Evolutionary conservation across 805 yeast genomes (phyloP).

Genomic region (Cyberlindnera bimundalis): DNA sequence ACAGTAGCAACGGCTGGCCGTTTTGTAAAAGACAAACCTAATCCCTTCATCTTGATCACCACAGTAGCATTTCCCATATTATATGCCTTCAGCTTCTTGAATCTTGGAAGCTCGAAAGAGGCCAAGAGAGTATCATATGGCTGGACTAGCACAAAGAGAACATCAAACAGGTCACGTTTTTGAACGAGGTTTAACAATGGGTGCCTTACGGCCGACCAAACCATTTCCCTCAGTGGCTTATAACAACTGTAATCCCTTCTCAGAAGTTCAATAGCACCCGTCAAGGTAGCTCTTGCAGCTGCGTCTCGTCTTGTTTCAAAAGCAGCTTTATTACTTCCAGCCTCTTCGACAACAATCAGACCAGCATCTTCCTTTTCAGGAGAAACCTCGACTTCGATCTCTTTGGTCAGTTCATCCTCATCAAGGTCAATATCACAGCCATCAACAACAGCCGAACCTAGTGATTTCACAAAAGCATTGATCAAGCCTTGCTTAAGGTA

Average conservation of each 20-base stretch:
- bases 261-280: conserved; percentile 63
- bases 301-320: conserved; percentile 58
- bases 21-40: conserved; percentile 22
- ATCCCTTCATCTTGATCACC: conserved; percentile 54
- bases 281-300: conserved; percentile 58
- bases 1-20: conserved; percentile 3
- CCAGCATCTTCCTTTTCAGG: conserved; percentile 31
- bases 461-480: conserved; percentile 42
- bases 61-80: conserved; percentile 50
- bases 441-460: conserved; percentile 65
- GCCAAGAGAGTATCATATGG: conserved; percentile 62
- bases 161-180: conserved; percentile 58
- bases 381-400: conserved; percentile 11
- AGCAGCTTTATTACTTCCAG: conserved; percentile 36
- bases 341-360: conserved; percentile 56
- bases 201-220: conserved; percentile 72
- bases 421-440: conserved; percentile 58
- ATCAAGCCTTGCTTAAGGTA: conserved; percentile 50
- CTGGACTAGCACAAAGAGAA: conserved; percentile 62
- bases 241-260: conserved; percentile 53
- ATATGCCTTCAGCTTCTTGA: conserved; percentile 61
- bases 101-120: conserved; percentile 61
- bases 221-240: conserved; percentile 50
- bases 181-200: conserved; percentile 56
- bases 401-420: conserved; percentile 53